phyloP scores from a whole-genome alignment of 1,284 basidiomycete genomes.

The Sphagnurus paluster region DNA sequence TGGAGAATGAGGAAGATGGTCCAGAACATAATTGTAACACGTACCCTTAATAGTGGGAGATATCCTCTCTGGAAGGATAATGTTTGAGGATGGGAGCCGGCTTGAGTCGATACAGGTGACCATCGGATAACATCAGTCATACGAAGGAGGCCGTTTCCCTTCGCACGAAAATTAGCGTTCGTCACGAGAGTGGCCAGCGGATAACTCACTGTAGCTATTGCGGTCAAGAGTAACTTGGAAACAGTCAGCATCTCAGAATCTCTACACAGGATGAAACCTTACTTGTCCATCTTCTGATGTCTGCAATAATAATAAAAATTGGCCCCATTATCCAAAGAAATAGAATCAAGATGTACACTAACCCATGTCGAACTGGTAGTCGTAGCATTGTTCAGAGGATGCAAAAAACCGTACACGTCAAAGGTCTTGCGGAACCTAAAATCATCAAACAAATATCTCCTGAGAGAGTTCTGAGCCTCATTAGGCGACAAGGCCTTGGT shows the following conservation, averaged over 20 bases:
- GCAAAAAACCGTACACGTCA: conserved; percentile 50
- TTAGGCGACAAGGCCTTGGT: conserved; percentile 38
- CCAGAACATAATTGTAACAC: conserved; percentile 12
- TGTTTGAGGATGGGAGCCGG: conserved; percentile 28
- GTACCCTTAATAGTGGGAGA: conserved; percentile 57
- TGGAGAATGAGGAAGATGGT: conserved; percentile 4
- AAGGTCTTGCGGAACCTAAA: conserved; percentile 43
- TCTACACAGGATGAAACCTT: no score
- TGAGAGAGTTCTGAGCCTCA: conserved; percentile 51
- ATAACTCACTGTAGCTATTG: conserved; percentile 43
- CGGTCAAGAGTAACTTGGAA: conserved; percentile 41
- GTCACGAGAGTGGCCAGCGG: no score
- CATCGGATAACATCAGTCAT: conserved; percentile 54
- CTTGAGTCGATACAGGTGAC: conserved; percentile 40
- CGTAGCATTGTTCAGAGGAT: conserved; percentile 48
- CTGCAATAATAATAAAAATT: conserved; percentile 29
- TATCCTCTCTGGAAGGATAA: conserved; percentile 66
- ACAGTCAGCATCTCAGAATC: conserved; percentile 8
- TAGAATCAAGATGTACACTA: conserved; percentile 14
- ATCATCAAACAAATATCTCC: conserved; percentile 42
- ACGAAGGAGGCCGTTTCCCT: conserved; percentile 55
- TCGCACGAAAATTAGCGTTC: conserved; percentile 10
- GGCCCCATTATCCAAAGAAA: not conserved
- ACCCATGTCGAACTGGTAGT: conserved; percentile 55
- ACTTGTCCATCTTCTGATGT: conserved; percentile 56